phyloP scores from a whole-genome alignment of 176 grass and related monocot genomes.

The Thinopyrum elongatum region DNA sequence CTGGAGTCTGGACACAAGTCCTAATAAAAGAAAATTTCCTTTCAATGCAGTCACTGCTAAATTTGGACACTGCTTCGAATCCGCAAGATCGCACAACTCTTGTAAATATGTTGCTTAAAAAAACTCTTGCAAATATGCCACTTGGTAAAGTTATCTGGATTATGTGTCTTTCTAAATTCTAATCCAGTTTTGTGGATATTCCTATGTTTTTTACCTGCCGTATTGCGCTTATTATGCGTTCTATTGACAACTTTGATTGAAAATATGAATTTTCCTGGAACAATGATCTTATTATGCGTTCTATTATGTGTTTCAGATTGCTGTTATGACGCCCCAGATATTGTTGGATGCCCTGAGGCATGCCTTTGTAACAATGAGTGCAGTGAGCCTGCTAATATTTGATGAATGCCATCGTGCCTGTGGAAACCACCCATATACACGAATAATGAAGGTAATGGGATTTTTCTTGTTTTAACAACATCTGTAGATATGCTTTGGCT shows the following conservation, averaged over 20 bases:
- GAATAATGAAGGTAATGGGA: constrained; percentile 55
- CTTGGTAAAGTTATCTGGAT: too few relatives aligned
- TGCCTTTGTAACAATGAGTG: constrained; percentile 46
- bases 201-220: background rate
- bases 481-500: constrained; percentile 4
- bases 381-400: constrained; percentile 56
- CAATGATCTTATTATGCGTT: too few relatives aligned
- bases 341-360: constrained; percentile 58
- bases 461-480: constrained; percentile 3
- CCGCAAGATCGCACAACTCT: too few relatives aligned
- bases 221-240: background rate
- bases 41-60: too few relatives aligned
- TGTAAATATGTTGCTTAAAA: too few relatives aligned
- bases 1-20: background rate
- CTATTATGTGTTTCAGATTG: constrained; percentile 33
- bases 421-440: constrained; percentile 64
- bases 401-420: constrained; percentile 68
- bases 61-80: too few relatives aligned
- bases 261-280: too few relatives aligned
- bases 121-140: too few relatives aligned
- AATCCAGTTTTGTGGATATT: constrained; percentile 14
- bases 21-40: too few relatives aligned
- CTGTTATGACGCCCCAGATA: constrained; percentile 64
- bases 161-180: background rate
- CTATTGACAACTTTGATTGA: too few relatives aligned